These are phyloP conservation scores for Albugo candida DNA, from an alignment of 352 stramenopile species.

Conservation along the genomic window DNA sequence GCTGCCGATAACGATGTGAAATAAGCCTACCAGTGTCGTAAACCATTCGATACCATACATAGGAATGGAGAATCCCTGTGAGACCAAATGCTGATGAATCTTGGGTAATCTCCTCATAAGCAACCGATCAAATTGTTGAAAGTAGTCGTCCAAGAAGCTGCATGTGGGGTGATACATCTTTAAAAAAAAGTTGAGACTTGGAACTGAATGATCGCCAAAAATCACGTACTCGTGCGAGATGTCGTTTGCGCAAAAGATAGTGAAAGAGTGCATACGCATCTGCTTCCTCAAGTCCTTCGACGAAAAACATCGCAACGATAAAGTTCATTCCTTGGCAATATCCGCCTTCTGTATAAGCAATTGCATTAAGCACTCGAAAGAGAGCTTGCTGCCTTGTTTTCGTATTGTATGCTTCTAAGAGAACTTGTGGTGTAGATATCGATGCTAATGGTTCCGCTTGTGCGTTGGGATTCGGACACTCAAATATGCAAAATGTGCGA, in stretches of 20 bases:
- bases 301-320: slow-evolving; percentile 67
- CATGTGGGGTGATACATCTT: slow-evolving; percentile 66
- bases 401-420: slow-evolving; percentile 14
- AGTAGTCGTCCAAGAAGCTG: slow-evolving; percentile 70
- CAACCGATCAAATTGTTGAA: slow-evolving; percentile 60
- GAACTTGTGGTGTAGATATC: slow-evolving; percentile 14
- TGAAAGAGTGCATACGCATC: slow-evolving; percentile 67
- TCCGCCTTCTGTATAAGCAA: slow-evolving; percentile 52
- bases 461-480: slow-evolving; percentile 6
- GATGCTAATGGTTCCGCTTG: not conserved
- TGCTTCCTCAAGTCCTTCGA: slow-evolving; percentile 56
- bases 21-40: slow-evolving; percentile 35
- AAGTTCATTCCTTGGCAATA: slow-evolving; percentile 84
- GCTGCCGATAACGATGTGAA: not conserved
- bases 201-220: not conserved
- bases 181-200: not conserved
- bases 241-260: slow-evolving; percentile 62
- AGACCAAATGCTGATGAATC: slow-evolving; percentile 32
- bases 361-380: slow-evolving; percentile 63
- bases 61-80: slow-evolving; percentile 44
- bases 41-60: slow-evolving; percentile 83
- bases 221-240: slow-evolving; percentile 28
- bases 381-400: slow-evolving; percentile 22
- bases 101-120: slow-evolving; percentile 47
- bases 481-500: slow-evolving; percentile 75